Base-by-base conservation (phyloP, 2,329 filamentous ascomycete genomes). In the Colletotrichum eremochloae region DNA sequence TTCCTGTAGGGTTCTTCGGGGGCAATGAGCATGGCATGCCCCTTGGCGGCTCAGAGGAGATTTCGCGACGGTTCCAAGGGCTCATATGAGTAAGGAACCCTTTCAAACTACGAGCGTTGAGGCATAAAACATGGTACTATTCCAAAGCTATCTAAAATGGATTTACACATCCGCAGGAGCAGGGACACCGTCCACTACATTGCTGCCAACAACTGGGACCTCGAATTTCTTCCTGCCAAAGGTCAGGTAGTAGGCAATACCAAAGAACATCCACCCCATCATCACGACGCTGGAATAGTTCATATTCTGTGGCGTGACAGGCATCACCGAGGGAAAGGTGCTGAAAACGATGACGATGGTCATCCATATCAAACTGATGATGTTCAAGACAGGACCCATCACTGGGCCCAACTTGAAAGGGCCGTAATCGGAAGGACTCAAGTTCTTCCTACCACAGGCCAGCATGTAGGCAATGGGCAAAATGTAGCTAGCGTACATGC, bases 261-360 rank as follows among this genome's bases (percentile, higher is more conserved):
- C 82, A 42, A 81, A 77, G 0, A 78, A 36, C 0, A 81, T 63
- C 83, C 83, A 85, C 0, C 80, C 84, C 3, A 77, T 77, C 74
- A 86, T 75, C 0, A 86, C 83, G 0, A 85, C 83, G 44, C 79
- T 79, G 0, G 81, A 80, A 67, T 87, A 86, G 55, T 87, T 87
- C 84, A 87, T 86, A 20, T 81, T 84, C 46, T 82, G 78, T 0
- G 80, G 68, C 1, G 82, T 83, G 0, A 84, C 82, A 0, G 84
- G 86, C 75, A 83, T 77, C 0, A 76, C 67, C 1, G 79, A 79
- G 0, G 84, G 85, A 46, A 87, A 85, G 0, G 80, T 84, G 74
- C 84, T 85, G 52, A 87, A 85, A 1, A 86, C 71, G 46, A 85
- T 81, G 0, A 83, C 83, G 8, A 87, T 71, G 0, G 80, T 55